These are phyloP conservation scores for Ceriops tagal DNA, from an alignment of 345 rosid genomes.

Conservation along the genomic window DNA sequence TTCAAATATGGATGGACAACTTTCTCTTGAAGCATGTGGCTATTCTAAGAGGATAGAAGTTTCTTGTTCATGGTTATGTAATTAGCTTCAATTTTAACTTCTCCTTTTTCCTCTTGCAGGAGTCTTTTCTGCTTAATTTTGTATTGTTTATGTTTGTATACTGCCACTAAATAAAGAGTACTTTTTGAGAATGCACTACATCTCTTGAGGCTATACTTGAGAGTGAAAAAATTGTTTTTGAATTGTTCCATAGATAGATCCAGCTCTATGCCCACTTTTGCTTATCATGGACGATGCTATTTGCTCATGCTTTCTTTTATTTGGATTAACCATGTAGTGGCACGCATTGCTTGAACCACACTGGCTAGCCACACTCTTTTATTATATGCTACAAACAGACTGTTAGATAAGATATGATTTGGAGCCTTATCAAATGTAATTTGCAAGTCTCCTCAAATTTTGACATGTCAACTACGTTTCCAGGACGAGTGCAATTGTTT, in stretches of 20 bases:
- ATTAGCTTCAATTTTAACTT: background rate
- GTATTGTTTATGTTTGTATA: no score
- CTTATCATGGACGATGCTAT: background rate
- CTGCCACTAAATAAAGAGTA: background rate
- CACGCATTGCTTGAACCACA: background rate
- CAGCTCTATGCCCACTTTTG: background rate
- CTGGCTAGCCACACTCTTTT: background rate
- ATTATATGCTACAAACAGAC: background rate
- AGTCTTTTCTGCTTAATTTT: background rate
- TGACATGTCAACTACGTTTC: slow-evolving; percentile 24
- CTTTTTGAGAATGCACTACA: background rate
- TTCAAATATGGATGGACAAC: background rate
- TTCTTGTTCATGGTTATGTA: background rate
- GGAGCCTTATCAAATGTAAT: slow-evolving; percentile 4
- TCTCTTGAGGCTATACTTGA: background rate
- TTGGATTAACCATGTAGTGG: background rate
- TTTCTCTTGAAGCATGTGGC: background rate
- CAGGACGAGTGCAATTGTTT: slow-evolving; percentile 85
- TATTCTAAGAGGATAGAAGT: background rate
- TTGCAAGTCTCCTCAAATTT: background rate
- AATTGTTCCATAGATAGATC: background rate
- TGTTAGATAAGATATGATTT: slow-evolving; percentile 1
- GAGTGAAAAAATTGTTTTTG: background rate
- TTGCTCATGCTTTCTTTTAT: background rate
- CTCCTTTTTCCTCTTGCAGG: background rate